Conservation (phyloP, 2,329 filamentous ascomycete genomes). For the Sporothrix phasma region DNA sequence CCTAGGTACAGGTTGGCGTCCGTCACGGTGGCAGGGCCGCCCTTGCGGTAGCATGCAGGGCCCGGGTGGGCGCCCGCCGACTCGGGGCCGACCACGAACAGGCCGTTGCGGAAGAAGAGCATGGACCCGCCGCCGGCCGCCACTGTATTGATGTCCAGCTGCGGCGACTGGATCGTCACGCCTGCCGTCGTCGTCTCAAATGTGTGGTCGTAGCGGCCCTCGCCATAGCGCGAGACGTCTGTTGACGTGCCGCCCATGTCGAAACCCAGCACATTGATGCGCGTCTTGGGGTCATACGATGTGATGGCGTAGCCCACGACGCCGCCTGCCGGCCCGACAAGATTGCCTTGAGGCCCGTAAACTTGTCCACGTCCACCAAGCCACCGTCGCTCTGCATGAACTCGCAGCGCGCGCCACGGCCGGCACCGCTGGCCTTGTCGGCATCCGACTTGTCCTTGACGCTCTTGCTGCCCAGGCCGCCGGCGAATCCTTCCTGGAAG, state of each 20-base stretch:
- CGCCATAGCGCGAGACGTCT: constrained; percentile 78
- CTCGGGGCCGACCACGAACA: constrained; percentile 85
- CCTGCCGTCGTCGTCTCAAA: constrained; percentile 72
- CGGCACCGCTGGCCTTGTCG: constrained; percentile 30
- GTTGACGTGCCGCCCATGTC: constrained; percentile 94
- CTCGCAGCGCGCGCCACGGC: constrained; percentile 65
- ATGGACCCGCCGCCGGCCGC: constrained; percentile 80
- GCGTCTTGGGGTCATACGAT: constrained; percentile 74
- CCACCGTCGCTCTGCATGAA: constrained; percentile 90
- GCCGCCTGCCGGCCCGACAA: constrained; percentile 86
- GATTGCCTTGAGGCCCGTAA: constrained; percentile 77
- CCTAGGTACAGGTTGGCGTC: constrained; percentile 85
- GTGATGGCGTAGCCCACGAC: constrained; percentile 90
- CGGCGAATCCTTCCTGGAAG: constrained; percentile 71
- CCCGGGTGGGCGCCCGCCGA: constrained; percentile 83
- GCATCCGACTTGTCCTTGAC: constrained; percentile 48
- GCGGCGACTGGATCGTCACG: constrained; percentile 86
- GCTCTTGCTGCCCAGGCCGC: constrained; percentile 66
- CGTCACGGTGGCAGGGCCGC: constrained; percentile 82
- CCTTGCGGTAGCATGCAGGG: constrained; percentile 84
- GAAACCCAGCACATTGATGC: constrained; percentile 82
- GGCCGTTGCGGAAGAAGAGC: constrained; percentile 77
- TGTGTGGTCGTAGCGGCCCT: constrained; percentile 81
- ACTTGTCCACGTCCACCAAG: constrained; percentile 63
- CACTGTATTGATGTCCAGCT: constrained; percentile 91